Conservation (phyloP, 1,284 basidiomycete species). For the Veloboletus limbatus region DNA sequence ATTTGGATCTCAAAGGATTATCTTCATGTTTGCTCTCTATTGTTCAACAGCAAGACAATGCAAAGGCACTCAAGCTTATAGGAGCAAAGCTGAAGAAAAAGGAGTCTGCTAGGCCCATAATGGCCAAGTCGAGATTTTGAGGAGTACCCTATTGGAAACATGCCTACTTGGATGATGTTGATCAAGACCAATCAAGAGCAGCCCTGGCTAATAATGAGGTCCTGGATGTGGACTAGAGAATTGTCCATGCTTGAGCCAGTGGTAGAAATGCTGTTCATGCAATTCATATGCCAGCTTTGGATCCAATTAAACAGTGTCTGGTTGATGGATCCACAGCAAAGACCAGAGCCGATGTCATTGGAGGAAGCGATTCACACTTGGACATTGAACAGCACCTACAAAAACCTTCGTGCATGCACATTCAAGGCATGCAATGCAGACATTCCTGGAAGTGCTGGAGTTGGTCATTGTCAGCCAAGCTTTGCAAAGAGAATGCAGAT, state of each 20-base stretch:
- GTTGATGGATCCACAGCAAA: neutral
- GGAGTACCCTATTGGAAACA: neutral
- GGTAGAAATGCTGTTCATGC: neutral
- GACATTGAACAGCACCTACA: neutral
- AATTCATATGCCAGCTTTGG: slow-evolving; percentile 1
- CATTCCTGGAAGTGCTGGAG: neutral
- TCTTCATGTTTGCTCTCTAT: neutral
- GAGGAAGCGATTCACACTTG: neutral
- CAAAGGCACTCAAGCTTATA: neutral
- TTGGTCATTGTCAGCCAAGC: neutral
- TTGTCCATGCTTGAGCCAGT: neutral
- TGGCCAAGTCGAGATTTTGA: neutral
- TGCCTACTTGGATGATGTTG: neutral
- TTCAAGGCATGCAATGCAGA: neutral
- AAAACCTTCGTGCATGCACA: neutral
- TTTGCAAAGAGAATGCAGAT: neutral
- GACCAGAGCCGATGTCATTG: neutral
- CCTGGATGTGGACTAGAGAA: neutral
- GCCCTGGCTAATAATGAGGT: neutral
- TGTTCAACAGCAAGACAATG: neutral
- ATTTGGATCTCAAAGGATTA: neutral
- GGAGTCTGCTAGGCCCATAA: neutral
- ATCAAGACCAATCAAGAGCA: neutral
- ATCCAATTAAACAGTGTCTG: neutral
- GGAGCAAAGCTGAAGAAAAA: neutral